Percentiles rank a stretch among this genome's conserved stretches.
Conservation (phyloP, 2,329 filamentous ascomycete genomes). For the Septoria petroselini region DNA sequence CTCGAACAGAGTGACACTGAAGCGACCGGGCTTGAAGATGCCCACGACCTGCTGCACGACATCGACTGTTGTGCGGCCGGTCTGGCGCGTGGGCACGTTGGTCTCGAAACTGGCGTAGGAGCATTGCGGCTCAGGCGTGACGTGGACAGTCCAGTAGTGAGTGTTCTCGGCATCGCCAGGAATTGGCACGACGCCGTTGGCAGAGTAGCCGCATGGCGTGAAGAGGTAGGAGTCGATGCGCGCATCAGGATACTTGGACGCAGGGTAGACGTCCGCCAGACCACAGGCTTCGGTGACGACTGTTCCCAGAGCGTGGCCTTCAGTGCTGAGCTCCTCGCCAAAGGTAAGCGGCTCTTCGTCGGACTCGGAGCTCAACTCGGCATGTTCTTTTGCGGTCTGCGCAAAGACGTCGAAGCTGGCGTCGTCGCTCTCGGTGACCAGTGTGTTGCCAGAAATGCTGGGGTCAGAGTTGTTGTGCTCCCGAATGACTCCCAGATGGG, state of each 20-base stretch:
- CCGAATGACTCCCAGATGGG: slow-evolving; percentile 59
- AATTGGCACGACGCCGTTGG: slow-evolving; percentile 89
- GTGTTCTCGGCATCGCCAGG: slow-evolving; percentile 52
- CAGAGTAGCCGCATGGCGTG: slow-evolving; percentile 93
- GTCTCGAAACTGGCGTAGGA: slow-evolving; percentile 98
- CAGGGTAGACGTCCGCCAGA: slow-evolving; percentile 83
- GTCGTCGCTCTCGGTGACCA: slow-evolving; percentile 37
- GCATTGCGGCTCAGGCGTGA: slow-evolving; percentile 94
- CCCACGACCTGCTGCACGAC: slow-evolving; percentile 89
- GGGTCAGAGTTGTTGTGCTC: slow-evolving; percentile 45
- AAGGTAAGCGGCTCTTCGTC: slow-evolving; percentile 55
- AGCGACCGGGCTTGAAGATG: slow-evolving; percentile 97
- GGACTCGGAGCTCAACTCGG: slow-evolving; percentile 51
- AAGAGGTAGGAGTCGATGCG: slow-evolving; percentile 95
- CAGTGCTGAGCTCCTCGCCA: slow-evolving; percentile 76
- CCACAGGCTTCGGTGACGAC: slow-evolving; percentile 89
- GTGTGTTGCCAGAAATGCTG: slow-evolving; percentile 38
- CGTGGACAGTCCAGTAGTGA: slow-evolving; percentile 98
- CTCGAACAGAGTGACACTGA: slow-evolving; percentile 95
- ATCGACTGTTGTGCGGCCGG: slow-evolving; percentile 81
- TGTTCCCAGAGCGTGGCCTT: slow-evolving; percentile 89
- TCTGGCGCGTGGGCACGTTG: slow-evolving; percentile 86
- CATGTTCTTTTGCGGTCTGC: slow-evolving; percentile 64
- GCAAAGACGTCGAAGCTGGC: slow-evolving; percentile 77
- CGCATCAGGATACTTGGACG: slow-evolving; percentile 82